phyloP scores from a whole-genome alignment of 805 yeast species.

The Metschnikowia lachancei region DNA sequence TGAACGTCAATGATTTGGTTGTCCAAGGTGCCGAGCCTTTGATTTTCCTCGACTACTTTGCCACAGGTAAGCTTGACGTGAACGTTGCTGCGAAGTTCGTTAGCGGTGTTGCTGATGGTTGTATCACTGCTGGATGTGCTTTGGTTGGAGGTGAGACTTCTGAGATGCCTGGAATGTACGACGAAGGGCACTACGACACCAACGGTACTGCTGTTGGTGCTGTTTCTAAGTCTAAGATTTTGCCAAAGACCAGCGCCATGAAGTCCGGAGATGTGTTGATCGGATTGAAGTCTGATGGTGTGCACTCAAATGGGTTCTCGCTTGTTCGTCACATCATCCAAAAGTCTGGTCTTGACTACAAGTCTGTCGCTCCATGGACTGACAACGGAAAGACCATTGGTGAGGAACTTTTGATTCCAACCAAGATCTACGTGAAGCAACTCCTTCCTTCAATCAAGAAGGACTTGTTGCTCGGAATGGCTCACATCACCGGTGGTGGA shows the following conservation, averaged over 20 bases:
- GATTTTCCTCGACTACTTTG: slow-evolving; percentile 92
- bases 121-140: slow-evolving; percentile 94
- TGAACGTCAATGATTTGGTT: slow-evolving; percentile 96
- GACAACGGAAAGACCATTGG: slow-evolving; percentile 69
- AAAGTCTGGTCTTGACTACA: slow-evolving; percentile 66
- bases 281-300: slow-evolving; percentile 88
- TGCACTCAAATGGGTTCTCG: slow-evolving; percentile 96
- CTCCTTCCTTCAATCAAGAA: slow-evolving; percentile 69
- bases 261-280: slow-evolving; percentile 73
- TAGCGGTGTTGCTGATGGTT: slow-evolving; percentile 94
- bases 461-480: slow-evolving; percentile 76
- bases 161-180: slow-evolving; percentile 99
- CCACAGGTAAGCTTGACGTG: slow-evolving; percentile 88
- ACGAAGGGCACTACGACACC: slow-evolving; percentile 93
- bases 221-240: slow-evolving; percentile 66
- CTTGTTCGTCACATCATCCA: slow-evolving; percentile 90
- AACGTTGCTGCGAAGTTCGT: slow-evolving; percentile 84
- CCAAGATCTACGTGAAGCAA: slow-evolving; percentile 92
- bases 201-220: slow-evolving; percentile 99
- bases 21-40: slow-evolving; percentile 99
- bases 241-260: slow-evolving; percentile 73
- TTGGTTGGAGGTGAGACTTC: slow-evolving; percentile 98
- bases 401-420: slow-evolving; percentile 82
- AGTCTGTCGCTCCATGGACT: slow-evolving; percentile 81
- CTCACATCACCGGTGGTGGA: slow-evolving; percentile 99